A percentile compares a stretch with the other conserved stretches of the same genome.
Conservation (phyloP, 129 eudicot genomes). For the Helianthus tuberosus region DNA sequence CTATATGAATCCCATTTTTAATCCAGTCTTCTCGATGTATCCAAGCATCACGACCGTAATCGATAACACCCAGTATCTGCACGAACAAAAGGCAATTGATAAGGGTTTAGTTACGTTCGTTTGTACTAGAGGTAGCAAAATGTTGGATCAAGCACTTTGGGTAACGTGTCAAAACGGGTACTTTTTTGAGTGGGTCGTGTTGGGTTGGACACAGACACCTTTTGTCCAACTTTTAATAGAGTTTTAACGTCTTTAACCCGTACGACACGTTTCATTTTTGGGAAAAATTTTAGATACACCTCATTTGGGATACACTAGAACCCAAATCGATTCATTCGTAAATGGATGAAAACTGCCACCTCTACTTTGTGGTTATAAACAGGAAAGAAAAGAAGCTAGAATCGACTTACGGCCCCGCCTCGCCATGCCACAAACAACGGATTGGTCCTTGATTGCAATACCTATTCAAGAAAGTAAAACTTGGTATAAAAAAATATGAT, state of each 20-base stretch:
- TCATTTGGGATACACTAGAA: too few relatives aligned
- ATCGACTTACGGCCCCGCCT: constrained; percentile 88
- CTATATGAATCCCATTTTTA: constrained; percentile 72
- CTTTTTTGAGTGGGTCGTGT: background rate
- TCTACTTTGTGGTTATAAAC: background rate
- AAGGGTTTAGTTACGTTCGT: background rate
- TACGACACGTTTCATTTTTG: background rate
- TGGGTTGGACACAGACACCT: background rate
- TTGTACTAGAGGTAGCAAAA: too few relatives aligned
- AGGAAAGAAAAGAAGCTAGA: constrained; percentile 3
- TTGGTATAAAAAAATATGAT: background rate
- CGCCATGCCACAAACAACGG: constrained; percentile 84
- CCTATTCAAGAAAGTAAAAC: constrained; percentile 39
- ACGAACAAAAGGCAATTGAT: background rate
- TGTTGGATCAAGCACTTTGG: too few relatives aligned
- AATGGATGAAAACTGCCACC: background rate
- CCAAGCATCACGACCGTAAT: constrained; percentile 87
- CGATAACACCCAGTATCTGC: constrained; percentile 87
- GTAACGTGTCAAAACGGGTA: too few relatives aligned
- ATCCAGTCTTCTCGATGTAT: constrained; percentile 97
- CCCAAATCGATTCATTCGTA: too few relatives aligned
- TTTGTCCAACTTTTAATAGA: background rate
- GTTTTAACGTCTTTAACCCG: background rate
- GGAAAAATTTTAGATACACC: too few relatives aligned
- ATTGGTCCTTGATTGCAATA: constrained; percentile 75